These are phyloP conservation scores for Euphrasia confusa DNA, from an alignment of 257 asterid species.

Conservation along the genomic window DNA sequence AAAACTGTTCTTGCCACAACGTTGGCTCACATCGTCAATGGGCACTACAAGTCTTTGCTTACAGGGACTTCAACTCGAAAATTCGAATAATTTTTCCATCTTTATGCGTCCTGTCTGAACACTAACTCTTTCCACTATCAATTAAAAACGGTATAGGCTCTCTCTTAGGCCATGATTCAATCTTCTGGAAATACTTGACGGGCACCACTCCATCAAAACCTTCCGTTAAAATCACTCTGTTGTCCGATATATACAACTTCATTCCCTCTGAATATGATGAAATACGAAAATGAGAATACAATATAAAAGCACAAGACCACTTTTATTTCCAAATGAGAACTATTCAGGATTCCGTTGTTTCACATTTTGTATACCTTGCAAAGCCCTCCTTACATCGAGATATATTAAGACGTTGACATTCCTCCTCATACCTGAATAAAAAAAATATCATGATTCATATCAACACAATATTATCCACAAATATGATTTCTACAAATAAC, in stretches of 20 bases:
- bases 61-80: too few relatives aligned
- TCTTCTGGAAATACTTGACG: constrained; percentile 60
- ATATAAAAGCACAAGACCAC: not conserved
- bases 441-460: not conserved
- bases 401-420: constrained; percentile 63
- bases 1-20: too few relatives aligned
- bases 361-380: constrained; percentile 52
- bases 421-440: constrained; percentile 71
- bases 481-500: not conserved
- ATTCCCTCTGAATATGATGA: constrained; percentile 57
- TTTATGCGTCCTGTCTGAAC: not conserved
- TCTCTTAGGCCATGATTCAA: constrained; percentile 87
- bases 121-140: not conserved
- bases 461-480: constrained; percentile 7
- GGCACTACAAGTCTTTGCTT: too few relatives aligned
- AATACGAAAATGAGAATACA: constrained; percentile 14
- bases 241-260: constrained; percentile 85
- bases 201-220: constrained; percentile 87
- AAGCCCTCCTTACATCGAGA: constrained; percentile 76
- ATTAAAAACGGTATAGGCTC: constrained; percentile 41
- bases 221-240: constrained; percentile 83
- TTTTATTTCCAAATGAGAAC: not conserved
- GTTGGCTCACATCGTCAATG: too few relatives aligned
- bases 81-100: too few relatives aligned
- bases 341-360: not conserved